Percentiles rank a stretch among this genome's conserved stretches.
These are phyloP conservation scores for Heimioporus sp. DNA, from an alignment of 768 basidiomycete species.

Conservation along the genomic window DNA sequence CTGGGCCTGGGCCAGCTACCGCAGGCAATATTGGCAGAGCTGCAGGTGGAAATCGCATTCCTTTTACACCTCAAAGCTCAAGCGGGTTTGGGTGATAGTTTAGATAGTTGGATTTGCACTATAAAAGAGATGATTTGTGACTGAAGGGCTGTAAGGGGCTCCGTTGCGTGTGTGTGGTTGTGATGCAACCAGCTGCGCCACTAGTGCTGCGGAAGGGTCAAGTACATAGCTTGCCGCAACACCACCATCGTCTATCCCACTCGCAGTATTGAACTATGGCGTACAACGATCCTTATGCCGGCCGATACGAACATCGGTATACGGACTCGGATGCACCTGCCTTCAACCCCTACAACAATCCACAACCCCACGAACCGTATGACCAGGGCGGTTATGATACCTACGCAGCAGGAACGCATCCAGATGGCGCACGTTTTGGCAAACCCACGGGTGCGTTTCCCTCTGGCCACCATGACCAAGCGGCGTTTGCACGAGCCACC, in stretches of 20 bases:
- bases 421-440: too few species aligned
- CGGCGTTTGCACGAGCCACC: constrained; percentile 38
- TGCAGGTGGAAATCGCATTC: constrained; percentile 47
- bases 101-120: constrained; percentile 3
- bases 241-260: constrained; percentile 4
- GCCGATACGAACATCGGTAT: constrained; percentile 34
- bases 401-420: constrained; percentile 34
- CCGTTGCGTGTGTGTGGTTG: not conserved
- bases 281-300: constrained; percentile 57
- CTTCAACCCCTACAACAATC: constrained; percentile 46
- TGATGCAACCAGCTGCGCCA: constrained; percentile 8
- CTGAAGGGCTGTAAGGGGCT: too few species aligned
- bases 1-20: constrained; percentile 13
- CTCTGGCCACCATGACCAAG: constrained; percentile 37
- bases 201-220: constrained; percentile 5
- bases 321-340: constrained; percentile 25
- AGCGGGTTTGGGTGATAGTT: constrained; percentile 30
- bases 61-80: constrained; percentile 45
- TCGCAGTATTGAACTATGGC: constrained; percentile 29
- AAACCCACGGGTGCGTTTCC: not conserved
- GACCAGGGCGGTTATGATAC: constrained; percentile 44
- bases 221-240: constrained; percentile 18
- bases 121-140: not conserved
- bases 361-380: constrained; percentile 50
- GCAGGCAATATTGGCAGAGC: constrained; percentile 10